phyloP scores from a whole-genome alignment of 768 basidiomycete genomes.

The Pulveroboletus sp. region DNA sequence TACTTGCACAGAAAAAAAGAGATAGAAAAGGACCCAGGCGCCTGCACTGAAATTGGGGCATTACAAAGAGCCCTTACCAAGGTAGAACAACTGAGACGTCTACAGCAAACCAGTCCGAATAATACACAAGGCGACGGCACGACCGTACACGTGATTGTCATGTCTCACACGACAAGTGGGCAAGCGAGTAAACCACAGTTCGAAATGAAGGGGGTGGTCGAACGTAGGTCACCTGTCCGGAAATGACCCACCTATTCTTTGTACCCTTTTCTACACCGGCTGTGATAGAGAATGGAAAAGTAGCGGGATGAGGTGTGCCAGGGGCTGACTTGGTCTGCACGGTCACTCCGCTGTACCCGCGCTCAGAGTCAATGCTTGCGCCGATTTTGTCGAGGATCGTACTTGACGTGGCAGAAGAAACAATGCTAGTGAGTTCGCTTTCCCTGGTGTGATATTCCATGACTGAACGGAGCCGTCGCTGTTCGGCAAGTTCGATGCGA shows the following conservation, averaged over 20 bases:
- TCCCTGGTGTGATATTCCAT: constrained; percentile 88
- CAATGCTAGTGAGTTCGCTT: constrained; percentile 24
- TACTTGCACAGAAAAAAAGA: background rate
- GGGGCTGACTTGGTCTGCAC: constrained; percentile 17
- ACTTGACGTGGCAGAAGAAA: constrained; percentile 6
- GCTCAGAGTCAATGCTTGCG: background rate
- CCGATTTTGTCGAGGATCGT: constrained; percentile 1
- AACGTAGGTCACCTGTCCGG: background rate
- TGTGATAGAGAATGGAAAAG: constrained; percentile 87
- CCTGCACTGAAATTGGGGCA: background rate
- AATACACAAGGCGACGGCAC: background rate
- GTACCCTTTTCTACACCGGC: constrained; percentile 93
- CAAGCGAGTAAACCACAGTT: background rate
- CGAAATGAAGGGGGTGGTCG: background rate
- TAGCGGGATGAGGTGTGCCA: constrained; percentile 12
- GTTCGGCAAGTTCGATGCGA: constrained; percentile 86
- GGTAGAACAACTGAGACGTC: background rate
- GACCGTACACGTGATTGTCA: background rate
- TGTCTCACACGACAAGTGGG: background rate
- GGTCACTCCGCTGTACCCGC: background rate
- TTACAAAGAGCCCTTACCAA: background rate
- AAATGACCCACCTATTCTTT: constrained; percentile 71
- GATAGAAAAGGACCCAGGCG: background rate
- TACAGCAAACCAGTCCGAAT: background rate
- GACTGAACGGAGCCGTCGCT: constrained; percentile 79